A percentile compares a stretch with the other conserved stretches of the same genome.
Evolutionary conservation across 805 yeast species (phyloP).

Genomic region (Wickerhamomyces kurtzmanii): DNA sequence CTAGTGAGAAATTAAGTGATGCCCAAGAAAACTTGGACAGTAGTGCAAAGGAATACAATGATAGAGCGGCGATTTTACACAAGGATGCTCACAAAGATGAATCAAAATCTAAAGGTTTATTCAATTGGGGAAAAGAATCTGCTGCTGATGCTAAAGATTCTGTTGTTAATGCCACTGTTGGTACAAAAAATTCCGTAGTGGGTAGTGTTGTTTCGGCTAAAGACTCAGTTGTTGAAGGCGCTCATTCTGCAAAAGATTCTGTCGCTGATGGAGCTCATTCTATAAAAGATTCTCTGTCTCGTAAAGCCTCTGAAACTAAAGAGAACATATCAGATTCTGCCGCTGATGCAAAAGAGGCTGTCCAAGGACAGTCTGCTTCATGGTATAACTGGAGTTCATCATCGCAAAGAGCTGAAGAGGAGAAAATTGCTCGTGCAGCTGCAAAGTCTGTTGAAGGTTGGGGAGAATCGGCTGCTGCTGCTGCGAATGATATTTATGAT

Average conservation of each 20-base stretch:
- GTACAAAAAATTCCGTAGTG: conserved; percentile 11
- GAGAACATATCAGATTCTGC: too few species aligned
- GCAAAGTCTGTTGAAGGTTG: conserved; percentile 29
- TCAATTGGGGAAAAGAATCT: conserved; percentile 7
- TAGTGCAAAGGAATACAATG: conserved; percentile 8
- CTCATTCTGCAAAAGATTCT: conserved; percentile 3
- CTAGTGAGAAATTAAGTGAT: conserved; percentile 8
- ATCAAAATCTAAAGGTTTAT: conserved; percentile 9
- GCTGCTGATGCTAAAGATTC: conserved; percentile 13
- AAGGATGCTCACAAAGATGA: conserved; percentile 7
- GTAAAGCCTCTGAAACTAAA: too few species aligned
- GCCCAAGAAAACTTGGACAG: conserved; percentile 6
- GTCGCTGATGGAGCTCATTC: conserved; percentile 1
- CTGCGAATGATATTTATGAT: conserved; percentile 15
- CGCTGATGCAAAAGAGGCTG: conserved; percentile 4
- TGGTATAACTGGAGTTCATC: too few species aligned
- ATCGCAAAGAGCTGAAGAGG: conserved; percentile 18
- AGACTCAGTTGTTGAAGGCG: conserved; percentile 3
- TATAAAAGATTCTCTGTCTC: conserved; percentile 1
- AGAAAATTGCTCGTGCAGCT: conserved; percentile 20
- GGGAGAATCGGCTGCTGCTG: conserved; percentile 32
- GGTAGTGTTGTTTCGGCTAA: conserved; percentile 8
- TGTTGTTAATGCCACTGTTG: conserved; percentile 6
- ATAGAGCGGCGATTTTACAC: conserved; percentile 9
- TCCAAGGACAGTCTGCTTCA: conserved; percentile 2